These are phyloP conservation scores for Eragrostis curvula DNA, from an alignment of 176 grass and related monocot species.

Conservation along the genomic window DNA sequence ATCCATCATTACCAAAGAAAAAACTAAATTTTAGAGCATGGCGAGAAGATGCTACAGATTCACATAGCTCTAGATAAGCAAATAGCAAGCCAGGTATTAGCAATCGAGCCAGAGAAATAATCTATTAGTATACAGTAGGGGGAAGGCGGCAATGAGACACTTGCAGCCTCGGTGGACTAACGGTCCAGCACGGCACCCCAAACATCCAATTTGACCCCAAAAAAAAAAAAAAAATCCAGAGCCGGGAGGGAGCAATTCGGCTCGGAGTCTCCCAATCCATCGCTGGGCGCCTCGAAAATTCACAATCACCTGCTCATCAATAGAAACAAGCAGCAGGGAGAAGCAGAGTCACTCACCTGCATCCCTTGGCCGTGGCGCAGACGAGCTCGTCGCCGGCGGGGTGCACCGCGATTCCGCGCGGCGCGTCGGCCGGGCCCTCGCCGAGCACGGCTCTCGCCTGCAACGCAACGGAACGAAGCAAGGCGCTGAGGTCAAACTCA, in stretches of 20 bases:
- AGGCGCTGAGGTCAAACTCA: neutral
- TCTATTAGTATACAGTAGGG: too few relatives aligned
- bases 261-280: neutral
- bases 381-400: slow-evolving; percentile 85
- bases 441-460: slow-evolving; percentile 66
- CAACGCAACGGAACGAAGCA: neutral
- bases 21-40: neutral
- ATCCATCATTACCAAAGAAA: neutral
- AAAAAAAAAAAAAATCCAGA: neutral
- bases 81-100: neutral
- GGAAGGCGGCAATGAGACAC: neutral
- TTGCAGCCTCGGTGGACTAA: neutral
- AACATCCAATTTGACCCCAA: neutral
- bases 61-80: neutral
- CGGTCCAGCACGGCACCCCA: neutral
- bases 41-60: neutral
- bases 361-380: slow-evolving; percentile 70
- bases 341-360: slow-evolving; percentile 61
- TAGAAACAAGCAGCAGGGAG: neutral
- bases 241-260: neutral
- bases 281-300: too few relatives aligned
- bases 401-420: slow-evolving; percentile 75
- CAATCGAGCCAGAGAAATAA: neutral
- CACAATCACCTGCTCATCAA: too few relatives aligned
- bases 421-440: slow-evolving; percentile 49